These are phyloP conservation scores for Zygosaccharomyces pseudobailii DNA, from an alignment of 1,139 yeast species.

Conservation along the genomic window DNA sequence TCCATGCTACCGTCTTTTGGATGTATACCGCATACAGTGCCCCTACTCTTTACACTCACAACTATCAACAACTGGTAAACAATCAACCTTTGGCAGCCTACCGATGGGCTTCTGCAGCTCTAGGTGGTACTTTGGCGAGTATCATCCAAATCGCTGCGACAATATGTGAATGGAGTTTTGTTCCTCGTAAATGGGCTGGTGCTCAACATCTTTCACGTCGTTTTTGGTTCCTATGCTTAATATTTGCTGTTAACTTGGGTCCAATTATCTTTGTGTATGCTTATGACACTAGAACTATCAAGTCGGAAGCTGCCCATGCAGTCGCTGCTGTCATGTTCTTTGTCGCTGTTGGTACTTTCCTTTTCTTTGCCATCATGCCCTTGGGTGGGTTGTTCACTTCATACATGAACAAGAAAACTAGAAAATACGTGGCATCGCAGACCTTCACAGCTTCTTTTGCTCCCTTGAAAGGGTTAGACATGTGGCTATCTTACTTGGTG, in stretches of 20 bases:
- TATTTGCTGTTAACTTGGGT: conserved; percentile 69
- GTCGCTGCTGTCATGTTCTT: conserved; percentile 88
- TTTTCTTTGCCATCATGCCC: conserved; percentile 93
- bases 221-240: conserved; percentile 62
- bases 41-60: conserved; percentile 81
- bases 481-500: conserved; percentile 92
- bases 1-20: conserved; percentile 88
- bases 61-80: conserved; percentile 77
- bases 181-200: conserved; percentile 98
- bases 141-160: conserved; percentile 84
- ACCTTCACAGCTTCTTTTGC: conserved; percentile 93
- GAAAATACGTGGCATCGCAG: conserved; percentile 90
- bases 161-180: conserved; percentile 89
- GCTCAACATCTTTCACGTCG: conserved; percentile 95
- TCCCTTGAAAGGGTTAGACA: conserved; percentile 76
- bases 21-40: conserved; percentile 92
- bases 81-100: conserved; percentile 84
- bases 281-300: conserved; percentile 64
- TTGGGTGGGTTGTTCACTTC: conserved; percentile 95
- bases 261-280: conserved; percentile 85
- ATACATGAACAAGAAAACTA: conserved; percentile 80
- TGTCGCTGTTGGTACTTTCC: conserved; percentile 74
- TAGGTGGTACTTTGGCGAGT: conserved; percentile 88
- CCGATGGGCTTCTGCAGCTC: conserved; percentile 86
- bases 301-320: conserved; percentile 72